A percentile compares a stretch with the other conserved stretches of the same genome.
Conservation (phyloP, 2,329 filamentous ascomycete genomes). For the Metarhizium sp. region DNA sequence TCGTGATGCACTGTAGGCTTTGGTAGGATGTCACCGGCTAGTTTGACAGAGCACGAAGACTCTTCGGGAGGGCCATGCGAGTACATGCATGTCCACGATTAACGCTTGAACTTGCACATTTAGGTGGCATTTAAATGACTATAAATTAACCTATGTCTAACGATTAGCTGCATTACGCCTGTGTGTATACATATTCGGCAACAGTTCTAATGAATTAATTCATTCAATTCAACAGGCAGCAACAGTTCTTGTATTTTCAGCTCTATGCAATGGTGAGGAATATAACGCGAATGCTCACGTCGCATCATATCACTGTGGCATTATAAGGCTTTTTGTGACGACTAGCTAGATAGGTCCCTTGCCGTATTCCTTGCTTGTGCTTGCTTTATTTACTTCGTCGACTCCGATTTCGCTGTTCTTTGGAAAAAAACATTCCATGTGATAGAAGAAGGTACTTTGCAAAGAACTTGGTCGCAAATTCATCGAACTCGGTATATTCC, state of each 20-base stretch:
- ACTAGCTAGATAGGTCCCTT: not conserved
- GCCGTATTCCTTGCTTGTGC: not conserved
- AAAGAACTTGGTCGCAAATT: conserved; percentile 38
- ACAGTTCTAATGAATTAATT: not conserved
- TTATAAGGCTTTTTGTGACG: not conserved
- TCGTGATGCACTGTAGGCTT: not conserved
- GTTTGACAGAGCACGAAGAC: not conserved
- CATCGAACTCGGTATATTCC: conserved; percentile 50
- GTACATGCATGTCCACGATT: too few relatives aligned
- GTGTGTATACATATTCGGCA: not conserved
- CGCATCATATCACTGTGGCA: not conserved
- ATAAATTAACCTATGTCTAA: not conserved
- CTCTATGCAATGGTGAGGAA: not conserved
- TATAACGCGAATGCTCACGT: not conserved
- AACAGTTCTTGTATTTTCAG: not conserved
- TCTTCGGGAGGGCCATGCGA: not conserved
- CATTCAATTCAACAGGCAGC: not conserved
- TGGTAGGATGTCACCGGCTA: not conserved
- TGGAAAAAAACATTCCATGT: conserved; percentile 30
- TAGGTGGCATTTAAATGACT: conserved; percentile 1
- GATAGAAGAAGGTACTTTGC: conserved; percentile 36
- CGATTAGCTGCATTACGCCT: not conserved
- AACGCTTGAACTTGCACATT: not conserved
- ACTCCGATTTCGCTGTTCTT: conserved; percentile 21
- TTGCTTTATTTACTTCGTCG: not conserved